These are phyloP conservation scores for Planoprotostelium fungivorum DNA, from an alignment of 78 protist species.

Conservation along the genomic window DNA sequence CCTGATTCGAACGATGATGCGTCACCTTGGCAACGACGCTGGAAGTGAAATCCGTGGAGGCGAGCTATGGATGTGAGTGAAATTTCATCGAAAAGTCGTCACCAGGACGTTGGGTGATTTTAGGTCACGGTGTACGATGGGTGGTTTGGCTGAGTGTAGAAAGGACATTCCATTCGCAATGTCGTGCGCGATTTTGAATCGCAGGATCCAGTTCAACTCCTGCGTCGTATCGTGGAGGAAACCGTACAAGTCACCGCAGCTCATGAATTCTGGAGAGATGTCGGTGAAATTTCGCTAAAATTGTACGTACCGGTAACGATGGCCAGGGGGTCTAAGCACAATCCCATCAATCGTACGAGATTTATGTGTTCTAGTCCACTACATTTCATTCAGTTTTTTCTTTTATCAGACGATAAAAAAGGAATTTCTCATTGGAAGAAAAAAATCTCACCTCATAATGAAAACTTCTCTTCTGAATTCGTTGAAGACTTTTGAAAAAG, in stretches of 20 bases:
- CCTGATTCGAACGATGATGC: background rate
- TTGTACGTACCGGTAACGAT: conserved; percentile 25
- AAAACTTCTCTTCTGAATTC: conserved; percentile 62
- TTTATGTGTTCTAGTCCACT: conserved; percentile 48
- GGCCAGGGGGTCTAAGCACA: conserved; percentile 58
- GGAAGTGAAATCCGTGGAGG: background rate
- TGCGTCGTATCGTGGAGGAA: conserved; percentile 10
- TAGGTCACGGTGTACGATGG: conserved; percentile 56
- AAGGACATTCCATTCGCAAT: conserved; percentile 58
- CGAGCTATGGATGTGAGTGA: background rate
- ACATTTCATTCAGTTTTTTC: background rate
- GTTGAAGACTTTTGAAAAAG: conserved; percentile 49
- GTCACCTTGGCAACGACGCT: background rate
- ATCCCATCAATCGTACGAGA: conserved; percentile 44
- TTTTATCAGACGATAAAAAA: too few species aligned
- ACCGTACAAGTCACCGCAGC: conserved; percentile 54
- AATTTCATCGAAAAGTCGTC: conserved; percentile 13
- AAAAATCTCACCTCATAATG: conserved; percentile 28
- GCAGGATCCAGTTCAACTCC: conserved; percentile 19
- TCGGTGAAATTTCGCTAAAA: conserved; percentile 4
- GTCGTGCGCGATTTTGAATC: conserved; percentile 48
- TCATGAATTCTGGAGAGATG: conserved; percentile 35
- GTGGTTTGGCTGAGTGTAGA: conserved; percentile 46
- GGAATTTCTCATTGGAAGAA: background rate
- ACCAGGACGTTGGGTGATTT: conserved; percentile 59